Evolutionary conservation across 441 rosid genomes (phyloP).

Genomic region (Arabidopsis hybrid): DNA sequence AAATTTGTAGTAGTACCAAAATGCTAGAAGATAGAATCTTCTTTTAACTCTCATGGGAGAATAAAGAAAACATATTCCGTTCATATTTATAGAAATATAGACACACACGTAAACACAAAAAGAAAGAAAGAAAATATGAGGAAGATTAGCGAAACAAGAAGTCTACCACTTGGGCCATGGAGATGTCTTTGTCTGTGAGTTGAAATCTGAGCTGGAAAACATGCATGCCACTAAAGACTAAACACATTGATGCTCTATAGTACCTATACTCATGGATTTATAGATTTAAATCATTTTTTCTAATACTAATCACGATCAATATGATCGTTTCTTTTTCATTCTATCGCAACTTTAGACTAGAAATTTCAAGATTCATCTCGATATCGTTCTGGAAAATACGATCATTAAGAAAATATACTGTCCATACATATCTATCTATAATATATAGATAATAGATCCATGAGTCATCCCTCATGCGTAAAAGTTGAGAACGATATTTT

Average conservation of each 20-base stretch:
- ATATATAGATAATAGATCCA: too few relatives aligned
- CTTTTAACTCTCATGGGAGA: slow-evolving; percentile 20
- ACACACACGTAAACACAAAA: slow-evolving; percentile 34
- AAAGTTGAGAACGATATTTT: background rate
- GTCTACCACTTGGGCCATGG: slow-evolving; percentile 29
- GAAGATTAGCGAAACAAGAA: slow-evolving; percentile 13
- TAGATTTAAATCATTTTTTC: background rate
- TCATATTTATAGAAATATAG: slow-evolving; percentile 22
- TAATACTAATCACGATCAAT: slow-evolving; percentile 10
- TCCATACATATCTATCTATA: background rate
- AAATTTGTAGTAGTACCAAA: slow-evolving; percentile 24
- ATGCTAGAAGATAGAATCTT: slow-evolving; percentile 12
- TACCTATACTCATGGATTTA: background rate
- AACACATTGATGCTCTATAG: slow-evolving; percentile 18
- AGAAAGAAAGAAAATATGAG: background rate
- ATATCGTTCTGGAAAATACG: slow-evolving; percentile 16
- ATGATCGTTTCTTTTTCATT: slow-evolving; percentile 5
- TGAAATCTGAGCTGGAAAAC: slow-evolving; percentile 45
- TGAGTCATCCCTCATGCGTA: too few relatives aligned
- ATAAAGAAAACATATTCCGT: slow-evolving; percentile 37
- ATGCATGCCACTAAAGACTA: slow-evolving; percentile 44
- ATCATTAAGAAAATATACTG: background rate
- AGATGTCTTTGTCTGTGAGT: slow-evolving; percentile 43
- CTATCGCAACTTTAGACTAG: slow-evolving; percentile 1
- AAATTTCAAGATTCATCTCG: slow-evolving; percentile 7